Evolutionary conservation across 805 yeast genomes (phyloP), one percentile per base, ranked within the genome.

Genomic region (Lachancea mirantina): DNA sequence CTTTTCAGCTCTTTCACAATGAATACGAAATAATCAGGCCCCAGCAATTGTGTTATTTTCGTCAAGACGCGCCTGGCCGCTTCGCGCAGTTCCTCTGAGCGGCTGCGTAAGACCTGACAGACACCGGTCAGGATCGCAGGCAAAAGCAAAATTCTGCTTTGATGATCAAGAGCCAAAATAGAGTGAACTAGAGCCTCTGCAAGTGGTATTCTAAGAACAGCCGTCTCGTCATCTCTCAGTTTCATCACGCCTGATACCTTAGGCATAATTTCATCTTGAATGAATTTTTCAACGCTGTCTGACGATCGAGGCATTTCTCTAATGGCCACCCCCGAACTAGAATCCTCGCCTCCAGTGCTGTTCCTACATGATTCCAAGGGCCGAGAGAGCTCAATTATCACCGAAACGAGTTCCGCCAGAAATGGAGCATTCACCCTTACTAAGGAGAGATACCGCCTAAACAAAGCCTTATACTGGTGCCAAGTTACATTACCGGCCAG

Each of bases 81-180:
- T 49, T 92, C 96, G 61, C 98, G 76, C 24, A 88, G 64, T 39
- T 82, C 95, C 55, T 85, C 95, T 3, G 88, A 74, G 50, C 84
- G 75, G 17, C 92, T 75, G 44, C 96, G 70, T 55, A 92, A 65
- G 19, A 84, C 80, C 53, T 89, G 96, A 54, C 96, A 87, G n/a
- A 87, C 68, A 42, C 77, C 75, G 0, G 96, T 83, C 42, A 92
- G 65, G 8, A 82, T 70, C 15, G 94, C 92, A 0, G 97, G 95
- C 15, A 92, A 66, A 30, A 76, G 74, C 4, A 65, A 49, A 13
- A 68, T 70, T 17, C 83, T 62, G 15, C 65, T 62, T 2, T 73
- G 78, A 8, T 67, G 64, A 0, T 80, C 63, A 25, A 89, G 65
- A 31, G 84, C 74, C 45, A 74, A 62, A 16, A 83, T 58, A 38